Evolutionary conservation across 2,329 filamentous ascomycete genomes (phyloP).

Genomic region (Cytospora mali): DNA sequence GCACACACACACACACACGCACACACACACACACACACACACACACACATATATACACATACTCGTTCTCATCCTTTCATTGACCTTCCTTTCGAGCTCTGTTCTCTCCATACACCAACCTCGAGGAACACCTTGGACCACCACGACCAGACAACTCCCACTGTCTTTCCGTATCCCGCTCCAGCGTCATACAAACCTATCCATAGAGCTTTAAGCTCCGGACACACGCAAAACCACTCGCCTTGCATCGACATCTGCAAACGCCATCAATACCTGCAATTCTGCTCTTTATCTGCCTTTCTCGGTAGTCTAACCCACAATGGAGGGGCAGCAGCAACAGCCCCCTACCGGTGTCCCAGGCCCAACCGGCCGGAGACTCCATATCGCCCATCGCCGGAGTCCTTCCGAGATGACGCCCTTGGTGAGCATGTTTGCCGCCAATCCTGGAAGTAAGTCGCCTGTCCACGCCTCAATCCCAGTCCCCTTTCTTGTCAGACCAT

Average conservation of each 20-base stretch:
- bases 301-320: conserved; percentile 47
- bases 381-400: conserved; percentile 96
- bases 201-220: conserved; percentile 4
- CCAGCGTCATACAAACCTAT: conserved; percentile 19
- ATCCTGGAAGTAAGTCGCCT: conserved; percentile 61
- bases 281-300: conserved; percentile 30
- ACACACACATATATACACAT: background rate
- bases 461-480: background rate
- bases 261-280: conserved; percentile 54
- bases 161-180: conserved; percentile 24
- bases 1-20: background rate
- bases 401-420: conserved; percentile 95
- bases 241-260: conserved; percentile 31
- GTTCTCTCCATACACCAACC: conserved; percentile 23
- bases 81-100: conserved; percentile 29
- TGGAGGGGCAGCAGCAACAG: conserved; percentile 61
- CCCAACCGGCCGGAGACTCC: conserved; percentile 83
- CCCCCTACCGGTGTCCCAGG: conserved; percentile 64
- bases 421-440: conserved; percentile 81
- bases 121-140: background rate
- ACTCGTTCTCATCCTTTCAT: conserved; percentile 29
- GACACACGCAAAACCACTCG: conserved; percentile 13
- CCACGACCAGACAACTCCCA: conserved; percentile 25
- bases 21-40: background rate
- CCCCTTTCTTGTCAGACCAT: background rate